These are phyloP conservation scores for Picochlorum sp. DNA, from an alignment of 139 green algal genomes.

Conservation along the genomic window DNA sequence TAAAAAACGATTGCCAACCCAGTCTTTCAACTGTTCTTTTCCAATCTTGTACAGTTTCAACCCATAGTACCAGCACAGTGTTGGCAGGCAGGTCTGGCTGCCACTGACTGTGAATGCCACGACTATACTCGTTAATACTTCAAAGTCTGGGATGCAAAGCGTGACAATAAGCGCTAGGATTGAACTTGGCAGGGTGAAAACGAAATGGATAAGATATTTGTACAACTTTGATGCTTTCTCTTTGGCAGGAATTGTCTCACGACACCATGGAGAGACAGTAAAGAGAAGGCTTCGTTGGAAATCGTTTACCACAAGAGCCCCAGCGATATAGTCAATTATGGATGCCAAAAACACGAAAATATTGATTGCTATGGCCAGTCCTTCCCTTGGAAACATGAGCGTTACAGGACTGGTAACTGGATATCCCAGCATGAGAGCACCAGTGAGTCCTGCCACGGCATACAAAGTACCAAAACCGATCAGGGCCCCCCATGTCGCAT, in stretches of 20 bases:
- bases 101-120: neutral
- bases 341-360: neutral
- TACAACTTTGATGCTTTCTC: neutral
- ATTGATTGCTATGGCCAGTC: neutral
- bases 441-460: neutral
- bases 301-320: neutral
- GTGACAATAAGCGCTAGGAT: neutral
- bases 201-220: neutral
- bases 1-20: neutral
- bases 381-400: neutral
- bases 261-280: neutral
- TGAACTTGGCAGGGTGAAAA: neutral
- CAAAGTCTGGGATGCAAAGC: neutral
- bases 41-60: neutral
- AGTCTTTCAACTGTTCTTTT: neutral
- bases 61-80: neutral
- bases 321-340: slow-evolving; percentile 1
- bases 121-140: neutral
- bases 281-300: neutral
- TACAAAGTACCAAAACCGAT: neutral
- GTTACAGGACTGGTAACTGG: neutral
- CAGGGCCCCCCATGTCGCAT: neutral
- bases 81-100: neutral
- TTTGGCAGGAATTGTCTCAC: neutral
- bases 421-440: neutral